Conservation (phyloP, 306 rosid genomes). For the Elaeagnus macrophylla region DNA sequence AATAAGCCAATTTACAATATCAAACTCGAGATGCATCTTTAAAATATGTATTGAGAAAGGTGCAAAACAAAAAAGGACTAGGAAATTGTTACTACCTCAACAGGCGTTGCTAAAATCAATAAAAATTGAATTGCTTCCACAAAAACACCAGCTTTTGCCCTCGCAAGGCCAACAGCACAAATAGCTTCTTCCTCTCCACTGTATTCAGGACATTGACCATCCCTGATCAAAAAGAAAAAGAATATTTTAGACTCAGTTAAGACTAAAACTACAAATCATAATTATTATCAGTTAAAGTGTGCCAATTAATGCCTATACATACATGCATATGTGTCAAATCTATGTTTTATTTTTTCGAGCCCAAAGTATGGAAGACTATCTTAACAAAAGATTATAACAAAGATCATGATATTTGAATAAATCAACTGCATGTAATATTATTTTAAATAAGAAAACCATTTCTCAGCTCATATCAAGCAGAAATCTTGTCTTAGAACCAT, state of each 20-base stretch:
- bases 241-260: conserved; percentile 5
- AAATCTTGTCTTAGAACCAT: too few relatives aligned
- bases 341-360: too few relatives aligned
- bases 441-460: too few relatives aligned
- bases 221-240: conserved; percentile 37
- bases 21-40: conserved; percentile 5
- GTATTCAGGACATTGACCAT: conserved; percentile 93
- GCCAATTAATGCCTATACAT: too few relatives aligned
- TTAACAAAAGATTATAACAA: too few relatives aligned
- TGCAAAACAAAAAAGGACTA: conserved; percentile 12
- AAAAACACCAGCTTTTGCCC: conserved; percentile 80
- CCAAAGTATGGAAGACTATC: too few relatives aligned
- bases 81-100: conserved; percentile 53
- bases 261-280: conserved; percentile 7
- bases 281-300: background rate
- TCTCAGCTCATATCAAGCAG: too few relatives aligned
- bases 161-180: conserved; percentile 92
- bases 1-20: background rate
- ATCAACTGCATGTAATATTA: too few relatives aligned
- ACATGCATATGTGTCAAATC: too few relatives aligned
- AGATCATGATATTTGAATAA: too few relatives aligned
- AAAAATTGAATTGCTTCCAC: conserved; percentile 93
- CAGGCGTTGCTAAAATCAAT: conserved; percentile 76
- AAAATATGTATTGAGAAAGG: background rate
- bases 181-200: conserved; percentile 95